phyloP scores from a whole-genome alignment of 164 flowering plant genomes.

The Aristolochia contorta region DNA sequence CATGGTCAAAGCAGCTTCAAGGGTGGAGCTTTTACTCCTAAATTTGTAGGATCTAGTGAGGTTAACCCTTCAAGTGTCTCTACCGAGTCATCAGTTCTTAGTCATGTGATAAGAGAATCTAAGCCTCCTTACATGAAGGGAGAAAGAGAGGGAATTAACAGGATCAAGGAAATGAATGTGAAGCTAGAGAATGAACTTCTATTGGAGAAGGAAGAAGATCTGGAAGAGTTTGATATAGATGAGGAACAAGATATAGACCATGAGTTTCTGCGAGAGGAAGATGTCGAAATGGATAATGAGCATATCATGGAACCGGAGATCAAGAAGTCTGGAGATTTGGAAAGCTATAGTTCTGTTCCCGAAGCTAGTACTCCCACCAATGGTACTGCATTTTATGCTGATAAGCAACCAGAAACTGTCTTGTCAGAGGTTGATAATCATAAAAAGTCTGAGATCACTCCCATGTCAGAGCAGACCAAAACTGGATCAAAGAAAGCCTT shows the following conservation, averaged over 20 bases:
- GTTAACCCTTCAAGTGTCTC: constrained; percentile 5
- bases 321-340: too few species aligned
- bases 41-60: constrained; percentile 17
- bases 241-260: constrained; percentile 7
- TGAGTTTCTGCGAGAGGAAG: constrained; percentile 16
- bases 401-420: neutral
- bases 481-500: neutral
- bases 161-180: neutral
- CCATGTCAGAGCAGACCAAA: constrained; percentile 1
- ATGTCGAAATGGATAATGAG: constrained; percentile 10
- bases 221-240: constrained; percentile 1
- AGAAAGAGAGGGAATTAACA: constrained; percentile 3
- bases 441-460: neutral
- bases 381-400: neutral
- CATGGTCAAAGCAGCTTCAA: neutral
- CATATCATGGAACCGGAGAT: neutral
- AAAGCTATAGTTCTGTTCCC: constrained; percentile 4
- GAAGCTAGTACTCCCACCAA: constrained; percentile 8
- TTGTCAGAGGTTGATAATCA: neutral
- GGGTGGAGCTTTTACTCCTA: constrained; percentile 5
- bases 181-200: neutral
- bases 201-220: constrained; percentile 3
- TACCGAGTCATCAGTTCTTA: neutral
- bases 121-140: constrained; percentile 2
- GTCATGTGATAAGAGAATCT: constrained; percentile 3